Evolutionary conservation across 2,329 filamentous ascomycete species (phyloP), one percentile per base, ranked within the genome.

Genomic region (Hypoxylon sp.): DNA sequence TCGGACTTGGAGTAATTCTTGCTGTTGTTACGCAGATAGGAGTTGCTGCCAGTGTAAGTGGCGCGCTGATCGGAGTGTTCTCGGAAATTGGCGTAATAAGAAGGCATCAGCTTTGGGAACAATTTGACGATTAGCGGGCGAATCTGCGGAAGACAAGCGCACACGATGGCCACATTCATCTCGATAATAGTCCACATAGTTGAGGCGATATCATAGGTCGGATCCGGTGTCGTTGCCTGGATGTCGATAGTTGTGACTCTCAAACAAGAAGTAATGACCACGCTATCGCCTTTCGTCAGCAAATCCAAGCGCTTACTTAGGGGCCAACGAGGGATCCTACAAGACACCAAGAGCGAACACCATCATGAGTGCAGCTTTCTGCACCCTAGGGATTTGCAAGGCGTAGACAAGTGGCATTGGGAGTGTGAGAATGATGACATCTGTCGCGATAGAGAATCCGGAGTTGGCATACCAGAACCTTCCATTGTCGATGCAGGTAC

Each of bases 381-480:
- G 80, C 25, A 74, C 70, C 14, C 51, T 74, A 1, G 80, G 79
- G 32, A 83, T 73, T 52, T 82, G 78, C 11, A 83, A 73, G 0
- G 73, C 73, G n/a, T 75, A 79, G 11, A 83, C 77, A 2, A 80
- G 76, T 0, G 79, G 80, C 77, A 82, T 81, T 1, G 81, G 81
- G 7, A 80, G 74, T 3, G 78, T 52, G 10, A 83, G 72, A 32
- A 83, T 80, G 28, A 81, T 58, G 28, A 82, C 52, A 70, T 83
- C 81, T 11, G 81, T 82, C 4, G 77, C 52, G 34, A 83, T 82
- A 36, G 80, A 80, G 49, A 82, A 79, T 2, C 72, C 79, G 0
- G 80, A 79, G 58, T 82, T 83, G 10, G 79, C 79, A 46, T 80
- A 82, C 82, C 81, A 83, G 51, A 83, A 77, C 6, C 72, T 74